phyloP scores from a whole-genome alignment of 495 filamentous ascomycete genomes.

The Aspergillus indologenus region DNA sequence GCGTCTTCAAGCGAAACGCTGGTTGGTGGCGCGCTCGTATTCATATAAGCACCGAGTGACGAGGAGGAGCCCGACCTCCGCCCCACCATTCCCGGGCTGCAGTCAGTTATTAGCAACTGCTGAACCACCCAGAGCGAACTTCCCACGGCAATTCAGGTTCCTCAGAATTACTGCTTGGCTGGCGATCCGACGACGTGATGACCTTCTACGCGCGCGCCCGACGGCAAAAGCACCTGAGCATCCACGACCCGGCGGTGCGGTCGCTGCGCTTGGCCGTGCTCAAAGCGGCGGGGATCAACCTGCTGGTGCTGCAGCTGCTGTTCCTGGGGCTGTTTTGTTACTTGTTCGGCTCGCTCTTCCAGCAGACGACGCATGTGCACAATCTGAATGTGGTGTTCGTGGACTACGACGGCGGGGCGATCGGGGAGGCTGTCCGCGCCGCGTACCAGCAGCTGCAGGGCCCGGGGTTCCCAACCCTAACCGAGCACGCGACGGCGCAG shows the following conservation, averaged over 20 bases:
- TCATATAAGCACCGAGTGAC: neutral
- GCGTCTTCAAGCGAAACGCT: neutral
- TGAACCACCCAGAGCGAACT: neutral
- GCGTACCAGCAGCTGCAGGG: conserved; percentile 41
- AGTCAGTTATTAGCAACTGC: neutral
- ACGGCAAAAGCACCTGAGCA: conserved; percentile 19
- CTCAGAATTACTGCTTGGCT: neutral
- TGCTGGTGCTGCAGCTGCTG: conserved; percentile 29
- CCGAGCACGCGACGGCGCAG: conserved; percentile 24
- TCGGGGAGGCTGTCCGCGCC: conserved; percentile 39
- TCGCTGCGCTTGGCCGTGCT: conserved; percentile 21
- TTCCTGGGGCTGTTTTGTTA: conserved; percentile 48
- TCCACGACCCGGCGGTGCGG: conserved; percentile 23
- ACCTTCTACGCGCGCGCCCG: conserved; percentile 25
- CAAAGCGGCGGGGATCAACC: conserved; percentile 19
- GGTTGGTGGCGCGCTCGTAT: neutral
- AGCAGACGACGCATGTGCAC: conserved; percentile 35
- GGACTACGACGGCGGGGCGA: conserved; percentile 49
- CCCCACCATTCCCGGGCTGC: neutral
- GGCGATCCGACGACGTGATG: conserved; percentile 2
- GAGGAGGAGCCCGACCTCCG: neutral
- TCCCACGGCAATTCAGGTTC: neutral
- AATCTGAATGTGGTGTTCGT: conserved; percentile 46
- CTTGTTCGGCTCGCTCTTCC: conserved; percentile 46
- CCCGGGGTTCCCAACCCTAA: conserved; percentile 38